These are phyloP conservation scores for Ophiostoma sp. DNA, from an alignment of 2,329 filamentous ascomycete species.

Conservation along the genomic window DNA sequence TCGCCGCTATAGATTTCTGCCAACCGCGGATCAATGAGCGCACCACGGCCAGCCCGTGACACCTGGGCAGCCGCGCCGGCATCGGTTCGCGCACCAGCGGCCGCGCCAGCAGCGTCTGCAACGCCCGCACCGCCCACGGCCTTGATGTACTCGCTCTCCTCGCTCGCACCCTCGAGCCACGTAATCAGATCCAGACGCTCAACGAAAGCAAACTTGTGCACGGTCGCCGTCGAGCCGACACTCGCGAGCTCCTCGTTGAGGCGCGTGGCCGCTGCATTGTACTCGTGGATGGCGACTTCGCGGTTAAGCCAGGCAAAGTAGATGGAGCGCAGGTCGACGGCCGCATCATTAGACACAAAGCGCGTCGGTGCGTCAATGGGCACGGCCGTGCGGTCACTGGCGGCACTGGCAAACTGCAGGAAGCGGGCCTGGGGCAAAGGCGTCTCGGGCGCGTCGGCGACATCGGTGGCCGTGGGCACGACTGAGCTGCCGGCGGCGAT, in stretches of 20 bases:
- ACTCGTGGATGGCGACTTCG: constrained; percentile 84
- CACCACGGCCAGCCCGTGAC: constrained; percentile 61
- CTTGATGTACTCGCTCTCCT: constrained; percentile 91
- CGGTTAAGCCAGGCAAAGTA: constrained; percentile 96
- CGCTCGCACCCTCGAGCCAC: constrained; percentile 86
- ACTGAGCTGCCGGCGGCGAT: constrained; percentile 71
- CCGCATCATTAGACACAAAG: constrained; percentile 73
- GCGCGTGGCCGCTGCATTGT: constrained; percentile 78
- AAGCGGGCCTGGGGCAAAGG: constrained; percentile 74
- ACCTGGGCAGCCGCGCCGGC: constrained; percentile 47
- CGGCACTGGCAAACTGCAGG: constrained; percentile 64
- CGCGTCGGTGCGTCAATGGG: constrained; percentile 75
- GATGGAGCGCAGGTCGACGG: constrained; percentile 87
- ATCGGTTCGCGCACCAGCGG: constrained; percentile 35
- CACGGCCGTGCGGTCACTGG: constrained; percentile 51
- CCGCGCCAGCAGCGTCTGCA: constrained; percentile 39
- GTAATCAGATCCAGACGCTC: constrained; percentile 89
- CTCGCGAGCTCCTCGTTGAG: constrained; percentile 76
- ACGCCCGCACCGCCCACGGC: constrained; percentile 66
- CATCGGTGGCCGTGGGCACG: constrained; percentile 70
- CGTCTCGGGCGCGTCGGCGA: constrained; percentile 62
- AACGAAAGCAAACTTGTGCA: constrained; percentile 88
- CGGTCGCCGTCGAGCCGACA: constrained; percentile 56
- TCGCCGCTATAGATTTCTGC: constrained; percentile 90
- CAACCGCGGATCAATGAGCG: constrained; percentile 71